Percentiles rank a stretch among this genome's conserved stretches.
Evolutionary conservation across 345 rosid species (phyloP).

Genomic region (Rubroshorea leprosula): DNA sequence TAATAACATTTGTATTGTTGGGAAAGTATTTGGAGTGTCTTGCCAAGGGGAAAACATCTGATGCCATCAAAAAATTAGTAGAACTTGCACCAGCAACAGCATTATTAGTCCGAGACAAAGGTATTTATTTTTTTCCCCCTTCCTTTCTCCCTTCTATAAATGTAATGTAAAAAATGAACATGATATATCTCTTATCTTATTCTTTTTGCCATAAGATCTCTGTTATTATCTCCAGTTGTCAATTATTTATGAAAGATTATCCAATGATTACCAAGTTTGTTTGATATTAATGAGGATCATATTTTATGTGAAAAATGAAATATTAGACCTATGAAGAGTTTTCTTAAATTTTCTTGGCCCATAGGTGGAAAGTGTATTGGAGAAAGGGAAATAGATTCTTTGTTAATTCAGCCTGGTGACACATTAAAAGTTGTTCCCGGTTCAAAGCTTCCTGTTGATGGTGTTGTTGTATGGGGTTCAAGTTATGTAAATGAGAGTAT

Average conservation of each 20-base stretch:
- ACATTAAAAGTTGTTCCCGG: conserved; percentile 86
- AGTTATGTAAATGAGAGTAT: conserved; percentile 88
- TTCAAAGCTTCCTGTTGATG: conserved; percentile 82
- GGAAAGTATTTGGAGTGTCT: conserved; percentile 89
- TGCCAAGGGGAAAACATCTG: conserved; percentile 94
- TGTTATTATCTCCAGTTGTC: neutral
- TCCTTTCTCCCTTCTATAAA: neutral
- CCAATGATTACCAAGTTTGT: conserved; percentile 1
- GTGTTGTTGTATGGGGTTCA: conserved; percentile 80
- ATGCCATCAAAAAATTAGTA: conserved; percentile 90
- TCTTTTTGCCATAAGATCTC: neutral
- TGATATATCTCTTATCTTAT: neutral
- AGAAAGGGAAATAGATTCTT: conserved; percentile 84
- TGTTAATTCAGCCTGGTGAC: conserved; percentile 83
- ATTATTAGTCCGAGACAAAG: conserved; percentile 46
- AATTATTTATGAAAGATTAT: neutral
- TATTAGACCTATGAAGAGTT: too few species aligned
- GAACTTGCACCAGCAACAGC: conserved; percentile 96
- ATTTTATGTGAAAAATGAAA: too few species aligned
- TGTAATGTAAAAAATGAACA: neutral
- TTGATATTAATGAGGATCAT: conserved; percentile 2
- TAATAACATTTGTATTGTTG: conserved; percentile 80
- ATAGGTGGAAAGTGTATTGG: conserved; percentile 53
- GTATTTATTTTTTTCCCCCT: conserved; percentile 28
- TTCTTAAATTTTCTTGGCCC: too few species aligned